Evolutionary conservation across 192 early-diverging fungal genomes (phyloP).

Genomic region (Linnemannia zychae): DNA sequence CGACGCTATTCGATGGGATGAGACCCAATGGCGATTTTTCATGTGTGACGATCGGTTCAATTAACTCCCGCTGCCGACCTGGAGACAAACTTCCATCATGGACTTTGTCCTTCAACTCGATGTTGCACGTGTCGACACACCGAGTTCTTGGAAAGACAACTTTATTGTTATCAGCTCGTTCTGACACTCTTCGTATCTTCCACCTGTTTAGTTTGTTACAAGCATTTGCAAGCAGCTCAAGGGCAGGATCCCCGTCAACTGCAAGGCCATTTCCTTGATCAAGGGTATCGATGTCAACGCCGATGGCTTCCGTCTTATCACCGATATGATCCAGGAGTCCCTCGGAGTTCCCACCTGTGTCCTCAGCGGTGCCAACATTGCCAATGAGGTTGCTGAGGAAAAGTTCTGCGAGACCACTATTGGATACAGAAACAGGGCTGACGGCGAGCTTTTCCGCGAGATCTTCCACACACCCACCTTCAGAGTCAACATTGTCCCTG

Average conservation of each 20-base stretch:
- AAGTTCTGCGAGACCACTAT: conserved; percentile 98
- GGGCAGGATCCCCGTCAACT: conserved; percentile 75
- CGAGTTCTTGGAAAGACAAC: not conserved
- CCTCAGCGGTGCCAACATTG: conserved; percentile 98
- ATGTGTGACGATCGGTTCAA: conserved; percentile 15
- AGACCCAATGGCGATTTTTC: not conserved
- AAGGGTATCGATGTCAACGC: conserved; percentile 91
- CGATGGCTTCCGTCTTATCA: conserved; percentile 84
- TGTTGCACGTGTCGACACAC: conserved; percentile 14
- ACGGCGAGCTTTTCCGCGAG: conserved; percentile 84
- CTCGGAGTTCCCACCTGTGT: conserved; percentile 85
- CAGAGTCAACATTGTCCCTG: conserved; percentile 85
- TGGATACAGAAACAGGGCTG: conserved; percentile 75
- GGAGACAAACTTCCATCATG: not conserved
- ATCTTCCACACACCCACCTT: conserved; percentile 93
- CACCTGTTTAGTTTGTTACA: conserved; percentile 78
- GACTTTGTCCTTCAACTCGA: not conserved
- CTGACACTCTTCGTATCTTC: not conserved
- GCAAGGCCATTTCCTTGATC: conserved; percentile 95
- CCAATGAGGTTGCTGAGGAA: conserved; percentile 93
- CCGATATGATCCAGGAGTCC: conserved; percentile 64
- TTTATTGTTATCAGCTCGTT: not conserved
- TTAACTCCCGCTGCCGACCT: conserved; percentile 10
- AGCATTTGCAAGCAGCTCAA: conserved; percentile 86
- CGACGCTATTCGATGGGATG: not conserved